phyloP scores from a whole-genome alignment of 495 filamentous ascomycete genomes.

The Penicillium desertorum region DNA sequence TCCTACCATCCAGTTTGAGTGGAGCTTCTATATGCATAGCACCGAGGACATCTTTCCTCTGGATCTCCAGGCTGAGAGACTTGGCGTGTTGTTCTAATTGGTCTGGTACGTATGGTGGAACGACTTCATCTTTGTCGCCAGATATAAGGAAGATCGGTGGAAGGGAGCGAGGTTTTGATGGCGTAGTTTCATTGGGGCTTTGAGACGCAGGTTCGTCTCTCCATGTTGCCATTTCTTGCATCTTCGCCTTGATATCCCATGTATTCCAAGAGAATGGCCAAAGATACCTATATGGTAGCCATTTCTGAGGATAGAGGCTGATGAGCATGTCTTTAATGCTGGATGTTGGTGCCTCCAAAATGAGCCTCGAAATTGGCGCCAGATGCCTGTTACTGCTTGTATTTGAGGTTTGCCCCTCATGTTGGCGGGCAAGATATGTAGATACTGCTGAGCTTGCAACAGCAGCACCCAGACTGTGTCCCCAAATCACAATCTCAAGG shows the following conservation, averaged over 20 bases:
- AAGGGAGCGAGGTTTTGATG: slow-evolving; percentile 3
- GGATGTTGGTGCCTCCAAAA: slow-evolving; percentile 77
- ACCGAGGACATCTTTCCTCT: slow-evolving; percentile 38
- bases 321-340: slow-evolving; percentile 72
- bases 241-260: slow-evolving; percentile 47
- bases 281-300: slow-evolving; percentile 73
- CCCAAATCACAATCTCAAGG: slow-evolving; percentile 67
- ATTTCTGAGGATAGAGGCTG: slow-evolving; percentile 75
- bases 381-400: slow-evolving; percentile 3
- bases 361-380: slow-evolving; percentile 47
- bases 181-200: not conserved
- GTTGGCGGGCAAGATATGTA: slow-evolving; percentile 29
- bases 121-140: slow-evolving; percentile 67
- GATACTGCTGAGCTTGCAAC: slow-evolving; percentile 56
- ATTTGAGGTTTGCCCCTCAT: slow-evolving; percentile 16
- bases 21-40: slow-evolving; percentile 56
- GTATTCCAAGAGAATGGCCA: slow-evolving; percentile 53
- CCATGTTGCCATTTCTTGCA: slow-evolving; percentile 37
- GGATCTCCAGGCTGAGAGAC: slow-evolving; percentile 32
- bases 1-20: slow-evolving; percentile 41
- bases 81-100: slow-evolving; percentile 43
- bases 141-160: slow-evolving; percentile 57
- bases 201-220: slow-evolving; percentile 10
- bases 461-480: slow-evolving; percentile 70
- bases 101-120: slow-evolving; percentile 57